A percentile compares a stretch with the other conserved stretches of the same genome.
These are phyloP conservation scores for Sarocladium oryzae DNA, from an alignment of 2,329 filamentous ascomycete genomes.

Conservation along the genomic window DNA sequence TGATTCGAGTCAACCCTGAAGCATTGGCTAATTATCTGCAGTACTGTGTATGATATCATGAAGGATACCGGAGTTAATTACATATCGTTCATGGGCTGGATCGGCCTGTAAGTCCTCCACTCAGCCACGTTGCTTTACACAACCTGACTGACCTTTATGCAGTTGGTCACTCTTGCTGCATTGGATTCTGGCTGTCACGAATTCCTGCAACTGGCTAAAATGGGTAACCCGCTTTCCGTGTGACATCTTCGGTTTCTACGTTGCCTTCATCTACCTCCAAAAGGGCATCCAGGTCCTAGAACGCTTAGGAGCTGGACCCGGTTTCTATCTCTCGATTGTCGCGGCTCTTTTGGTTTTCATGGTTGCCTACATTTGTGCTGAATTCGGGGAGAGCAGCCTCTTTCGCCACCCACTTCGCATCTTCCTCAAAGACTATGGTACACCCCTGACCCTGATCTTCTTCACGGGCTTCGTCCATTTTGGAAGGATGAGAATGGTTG, in stretches of 20 bases:
- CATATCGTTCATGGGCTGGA: slow-evolving; percentile 87
- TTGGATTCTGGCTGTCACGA: slow-evolving; percentile 75
- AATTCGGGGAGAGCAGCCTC: slow-evolving; percentile 62
- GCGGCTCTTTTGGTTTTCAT: slow-evolving; percentile 73
- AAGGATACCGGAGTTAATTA: slow-evolving; percentile 70
- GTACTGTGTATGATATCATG: slow-evolving; percentile 86
- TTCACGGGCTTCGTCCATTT: slow-evolving; percentile 87
- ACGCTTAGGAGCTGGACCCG: slow-evolving; percentile 58
- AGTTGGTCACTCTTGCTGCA: slow-evolving; percentile 82
- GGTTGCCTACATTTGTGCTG: slow-evolving; percentile 66
- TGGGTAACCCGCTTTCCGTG: slow-evolving; percentile 90
- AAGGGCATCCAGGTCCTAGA: slow-evolving; percentile 84
- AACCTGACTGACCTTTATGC: slow-evolving; percentile 7
- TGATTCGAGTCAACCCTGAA: too few species aligned
- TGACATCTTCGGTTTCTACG: slow-evolving; percentile 92
- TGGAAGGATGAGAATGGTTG: slow-evolving; percentile 68
- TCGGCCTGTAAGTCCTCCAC: slow-evolving; percentile 57
- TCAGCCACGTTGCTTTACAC: too few species aligned
- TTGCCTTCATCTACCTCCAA: slow-evolving; percentile 85
- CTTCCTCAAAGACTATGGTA: slow-evolving; percentile 86
- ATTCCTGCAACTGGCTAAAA: slow-evolving; percentile 80
- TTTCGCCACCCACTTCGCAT: slow-evolving; percentile 71
- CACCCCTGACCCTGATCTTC: slow-evolving; percentile 75
- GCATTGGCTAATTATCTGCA: slow-evolving; percentile 20
- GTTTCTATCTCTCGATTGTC: slow-evolving; percentile 74